phyloP scores from a whole-genome alignment of 176 grass and related monocot genomes.

The Thinopyrum elongatum region DNA sequence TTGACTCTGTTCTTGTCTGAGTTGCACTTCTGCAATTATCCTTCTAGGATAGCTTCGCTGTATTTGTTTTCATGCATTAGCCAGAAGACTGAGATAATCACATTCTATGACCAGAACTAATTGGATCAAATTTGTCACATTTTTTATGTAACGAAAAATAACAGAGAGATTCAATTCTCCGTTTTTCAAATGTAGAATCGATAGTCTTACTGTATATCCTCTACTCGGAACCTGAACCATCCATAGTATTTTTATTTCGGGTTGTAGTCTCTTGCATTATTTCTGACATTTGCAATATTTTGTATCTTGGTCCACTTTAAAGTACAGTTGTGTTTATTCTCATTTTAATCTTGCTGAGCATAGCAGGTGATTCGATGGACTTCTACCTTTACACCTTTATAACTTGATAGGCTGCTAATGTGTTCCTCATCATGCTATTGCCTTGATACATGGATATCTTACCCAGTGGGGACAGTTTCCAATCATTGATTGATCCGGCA shows the following conservation, averaged over 20 bases:
- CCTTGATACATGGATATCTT: conserved; percentile 31
- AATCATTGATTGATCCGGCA: conserved; percentile 36
- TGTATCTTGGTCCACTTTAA: background rate
- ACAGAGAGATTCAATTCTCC: background rate
- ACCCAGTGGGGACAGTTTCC: conserved; percentile 27
- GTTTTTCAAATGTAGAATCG: background rate
- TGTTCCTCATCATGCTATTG: conserved; percentile 1
- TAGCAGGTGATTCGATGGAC: background rate
- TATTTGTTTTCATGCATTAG: background rate
- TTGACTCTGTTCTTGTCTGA: background rate
- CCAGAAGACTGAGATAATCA: background rate
- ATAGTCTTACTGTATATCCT: background rate
- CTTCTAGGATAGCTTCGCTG: background rate
- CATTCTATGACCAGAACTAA: background rate
- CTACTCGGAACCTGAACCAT: background rate
- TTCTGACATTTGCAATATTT: background rate
- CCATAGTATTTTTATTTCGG: background rate
- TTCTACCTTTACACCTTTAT: conserved; percentile 19
- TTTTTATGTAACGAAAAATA: background rate
- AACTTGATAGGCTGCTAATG: conserved; percentile 22
- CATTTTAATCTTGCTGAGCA: conserved; percentile 10
- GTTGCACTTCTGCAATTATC: background rate
- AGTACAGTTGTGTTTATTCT: background rate
- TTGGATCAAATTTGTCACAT: background rate
- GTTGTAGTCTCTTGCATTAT: background rate